A percentile compares a stretch with the other conserved stretches of the same genome.
Evolutionary conservation across 805 yeast genomes (phyloP).

Genomic region (Yarrowia osloensis): DNA sequence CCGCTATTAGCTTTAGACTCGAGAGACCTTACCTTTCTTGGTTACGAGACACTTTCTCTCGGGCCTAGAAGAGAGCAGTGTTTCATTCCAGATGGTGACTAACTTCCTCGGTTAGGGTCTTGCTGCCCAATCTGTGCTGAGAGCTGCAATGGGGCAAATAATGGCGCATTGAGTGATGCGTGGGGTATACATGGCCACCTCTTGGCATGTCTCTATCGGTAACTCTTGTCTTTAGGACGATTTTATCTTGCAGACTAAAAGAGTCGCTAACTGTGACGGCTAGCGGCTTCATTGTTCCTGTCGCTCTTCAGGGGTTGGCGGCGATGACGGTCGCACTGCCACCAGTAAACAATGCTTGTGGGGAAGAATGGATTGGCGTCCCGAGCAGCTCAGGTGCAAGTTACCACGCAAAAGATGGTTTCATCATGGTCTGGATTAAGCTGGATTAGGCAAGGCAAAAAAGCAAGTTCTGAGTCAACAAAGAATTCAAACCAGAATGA

Average conservation of each 20-base stretch:
- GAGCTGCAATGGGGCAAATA: background rate
- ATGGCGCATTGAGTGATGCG: background rate
- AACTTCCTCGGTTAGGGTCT: conserved; percentile 2
- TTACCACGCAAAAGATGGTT: conserved; percentile 15
- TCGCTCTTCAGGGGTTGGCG: conserved; percentile 10
- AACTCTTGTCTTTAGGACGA: background rate
- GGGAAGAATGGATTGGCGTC: conserved; percentile 20
- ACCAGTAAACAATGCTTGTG: conserved; percentile 15
- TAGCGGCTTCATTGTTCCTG: background rate
- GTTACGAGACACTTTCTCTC: conserved; percentile 23
- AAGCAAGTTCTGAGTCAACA: background rate
- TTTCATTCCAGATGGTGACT: conserved; percentile 15
- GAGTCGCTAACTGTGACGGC: background rate
- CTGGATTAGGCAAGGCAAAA: conserved; percentile 10
- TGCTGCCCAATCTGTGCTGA: background rate
- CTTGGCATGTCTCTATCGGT: background rate
- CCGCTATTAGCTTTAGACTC: conserved; percentile 5
- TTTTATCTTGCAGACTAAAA: background rate
- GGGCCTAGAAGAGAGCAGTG: conserved; percentile 18
- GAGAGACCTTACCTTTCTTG: conserved; percentile 11
- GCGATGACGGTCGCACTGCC: conserved; percentile 14
- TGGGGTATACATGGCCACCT: background rate
- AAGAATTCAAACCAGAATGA: background rate
- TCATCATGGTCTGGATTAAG: conserved; percentile 9
- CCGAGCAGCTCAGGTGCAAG: conserved; percentile 23